Percentiles rank a stretch among this genome's conserved stretches.
phyloP scores from a whole-genome alignment of 2,329 filamentous ascomycete species.

The Epichloe scottii region DNA sequence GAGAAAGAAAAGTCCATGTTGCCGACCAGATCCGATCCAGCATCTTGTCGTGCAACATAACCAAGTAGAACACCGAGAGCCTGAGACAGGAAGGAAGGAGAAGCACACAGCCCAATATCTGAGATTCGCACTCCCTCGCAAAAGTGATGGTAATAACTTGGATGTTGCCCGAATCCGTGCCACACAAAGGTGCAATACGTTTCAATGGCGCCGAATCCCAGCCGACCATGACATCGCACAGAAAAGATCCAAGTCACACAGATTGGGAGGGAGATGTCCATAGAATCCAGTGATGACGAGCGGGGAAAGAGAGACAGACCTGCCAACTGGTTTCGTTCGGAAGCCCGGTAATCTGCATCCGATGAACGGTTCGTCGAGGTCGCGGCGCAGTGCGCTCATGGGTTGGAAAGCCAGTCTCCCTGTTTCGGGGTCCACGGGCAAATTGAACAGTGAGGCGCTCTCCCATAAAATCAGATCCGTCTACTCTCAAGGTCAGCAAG shows the following conservation, averaged over 20 bases:
- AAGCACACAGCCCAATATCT: conserved; percentile 1
- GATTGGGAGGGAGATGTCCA: conserved; percentile 20
- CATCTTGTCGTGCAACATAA: conserved; percentile 10
- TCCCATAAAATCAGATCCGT: conserved; percentile 97
- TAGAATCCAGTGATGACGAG: conserved; percentile 38
- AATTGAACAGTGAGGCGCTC: conserved; percentile 97
- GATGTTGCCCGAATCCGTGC: conserved; percentile 15
- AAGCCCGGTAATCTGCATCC: conserved; percentile 96
- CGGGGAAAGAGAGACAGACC: conserved; percentile 69
- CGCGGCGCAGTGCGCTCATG: conserved; percentile 52
- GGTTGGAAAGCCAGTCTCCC: conserved; percentile 35
- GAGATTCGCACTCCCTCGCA: background rate
- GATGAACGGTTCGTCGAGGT: conserved; percentile 84
- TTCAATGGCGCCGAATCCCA: conserved; percentile 9
- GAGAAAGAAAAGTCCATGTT: conserved; percentile 14
- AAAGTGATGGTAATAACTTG: conserved; percentile 10
- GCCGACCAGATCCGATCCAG: conserved; percentile 24
- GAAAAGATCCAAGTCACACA: conserved; percentile 19
- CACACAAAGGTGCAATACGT: conserved; percentile 3
- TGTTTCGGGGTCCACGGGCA: conserved; percentile 66
- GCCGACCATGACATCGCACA: conserved; percentile 11
- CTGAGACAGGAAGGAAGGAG: conserved; percentile 17
- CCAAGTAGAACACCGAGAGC: conserved; percentile 4
- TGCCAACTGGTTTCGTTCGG: conserved; percentile 99
- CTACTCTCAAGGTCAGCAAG: conserved; percentile 31